These are phyloP conservation scores for Rhizopus microsporus DNA, from an alignment of 371 early-diverging fungal genomes.

Conservation along the genomic window DNA sequence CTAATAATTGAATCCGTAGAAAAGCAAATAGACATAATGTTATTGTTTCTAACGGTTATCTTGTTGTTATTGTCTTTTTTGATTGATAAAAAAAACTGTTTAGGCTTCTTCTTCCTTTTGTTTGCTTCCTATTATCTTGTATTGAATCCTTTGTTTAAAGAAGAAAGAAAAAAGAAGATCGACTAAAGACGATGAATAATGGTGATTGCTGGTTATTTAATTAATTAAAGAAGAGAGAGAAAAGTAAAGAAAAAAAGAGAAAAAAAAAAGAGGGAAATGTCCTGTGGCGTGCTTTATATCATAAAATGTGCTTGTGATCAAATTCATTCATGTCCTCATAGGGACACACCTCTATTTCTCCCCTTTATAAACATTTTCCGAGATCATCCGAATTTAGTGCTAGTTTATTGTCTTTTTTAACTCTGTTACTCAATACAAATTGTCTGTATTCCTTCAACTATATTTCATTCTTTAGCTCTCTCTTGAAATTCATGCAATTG, in stretches of 20 bases:
- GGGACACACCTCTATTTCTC: not conserved
- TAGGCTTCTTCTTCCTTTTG: conserved; percentile 1
- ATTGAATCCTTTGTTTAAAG: not conserved
- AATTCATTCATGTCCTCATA: not conserved
- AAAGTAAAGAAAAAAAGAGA: conserved; percentile 1
- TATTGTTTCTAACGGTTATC: conserved; percentile 5
- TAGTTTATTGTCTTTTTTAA: not conserved
- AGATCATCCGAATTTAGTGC: not conserved
- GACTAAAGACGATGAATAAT: not conserved
- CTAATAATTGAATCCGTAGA: conserved; percentile 6
- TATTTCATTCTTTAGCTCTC: too few relatives aligned
- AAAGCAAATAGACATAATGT: conserved; percentile 23
- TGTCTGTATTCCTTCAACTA: not conserved
- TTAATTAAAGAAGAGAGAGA: not conserved
- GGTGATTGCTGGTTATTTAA: not conserved
- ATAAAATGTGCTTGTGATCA: conserved; percentile 5
- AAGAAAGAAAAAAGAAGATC: not conserved
- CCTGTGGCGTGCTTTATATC: conserved; percentile 1
- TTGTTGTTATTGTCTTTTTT: conserved; percentile 6
- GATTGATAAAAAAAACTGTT: too few relatives aligned
- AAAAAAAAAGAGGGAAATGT: not conserved
- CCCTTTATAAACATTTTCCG: not conserved
- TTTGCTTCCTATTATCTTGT: not conserved
- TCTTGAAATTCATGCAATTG: too few relatives aligned
- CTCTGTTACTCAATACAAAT: not conserved